These are phyloP conservation scores for Entomortierella beljakovae DNA, from an alignment of 192 early-diverging fungal species.

Conservation along the genomic window DNA sequence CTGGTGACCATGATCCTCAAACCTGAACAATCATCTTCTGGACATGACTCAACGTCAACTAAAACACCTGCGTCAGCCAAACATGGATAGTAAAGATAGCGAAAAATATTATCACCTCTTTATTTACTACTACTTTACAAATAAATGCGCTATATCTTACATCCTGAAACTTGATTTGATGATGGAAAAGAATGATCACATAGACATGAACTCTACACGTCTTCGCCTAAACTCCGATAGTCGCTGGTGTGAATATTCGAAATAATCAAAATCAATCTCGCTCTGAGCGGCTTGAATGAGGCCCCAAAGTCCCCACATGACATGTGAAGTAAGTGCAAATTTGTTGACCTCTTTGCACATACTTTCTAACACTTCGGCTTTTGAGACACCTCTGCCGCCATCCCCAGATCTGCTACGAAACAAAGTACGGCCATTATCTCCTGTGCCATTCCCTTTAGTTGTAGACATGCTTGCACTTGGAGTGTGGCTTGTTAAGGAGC, in stretches of 20 bases:
- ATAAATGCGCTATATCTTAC: too few species aligned
- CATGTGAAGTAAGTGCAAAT: constrained; percentile 64
- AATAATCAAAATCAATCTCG: constrained; percentile 84
- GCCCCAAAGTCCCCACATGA: constrained; percentile 86
- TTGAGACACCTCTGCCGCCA: constrained; percentile 33
- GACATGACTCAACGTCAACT: not conserved
- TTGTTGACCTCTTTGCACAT: constrained; percentile 56
- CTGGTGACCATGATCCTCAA: constrained; percentile 9
- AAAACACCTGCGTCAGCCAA: too few species aligned
- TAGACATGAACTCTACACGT: constrained; percentile 58
- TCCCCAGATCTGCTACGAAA: constrained; percentile 16
- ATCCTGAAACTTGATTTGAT: too few species aligned
- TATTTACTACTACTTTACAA: not conserved
- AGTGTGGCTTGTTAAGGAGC: not conserved
- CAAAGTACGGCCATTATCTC: not conserved
- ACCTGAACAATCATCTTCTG: not conserved
- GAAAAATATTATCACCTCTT: too few species aligned
- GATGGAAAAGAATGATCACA: too few species aligned
- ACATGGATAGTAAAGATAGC: too few species aligned
- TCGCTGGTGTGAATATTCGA: constrained; percentile 74
- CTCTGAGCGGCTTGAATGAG: constrained; percentile 79
- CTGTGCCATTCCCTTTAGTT: constrained; percentile 19
- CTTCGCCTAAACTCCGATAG: constrained; percentile 82
- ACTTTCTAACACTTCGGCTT: constrained; percentile 45
- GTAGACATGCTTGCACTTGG: not conserved